Percentiles rank a stretch among this genome's conserved stretches.
phyloP scores from a whole-genome alignment of 768 basidiomycete genomes.

The Boletus tomentosulus region DNA sequence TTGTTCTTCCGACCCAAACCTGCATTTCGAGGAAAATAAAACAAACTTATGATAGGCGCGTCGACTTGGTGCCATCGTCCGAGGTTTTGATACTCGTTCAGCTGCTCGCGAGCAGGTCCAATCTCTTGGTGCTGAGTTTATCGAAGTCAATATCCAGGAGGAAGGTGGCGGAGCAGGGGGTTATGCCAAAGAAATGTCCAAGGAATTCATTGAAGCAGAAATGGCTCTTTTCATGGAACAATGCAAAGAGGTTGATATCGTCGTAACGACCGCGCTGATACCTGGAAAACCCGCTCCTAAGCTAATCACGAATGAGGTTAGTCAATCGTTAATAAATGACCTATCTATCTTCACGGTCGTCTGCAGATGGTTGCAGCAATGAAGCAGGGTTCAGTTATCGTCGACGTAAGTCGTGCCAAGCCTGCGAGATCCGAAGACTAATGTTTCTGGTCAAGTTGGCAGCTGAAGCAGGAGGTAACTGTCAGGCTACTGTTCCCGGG shows the following conservation, averaged over 20 bases:
- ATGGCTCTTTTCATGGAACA: conserved; percentile 88
- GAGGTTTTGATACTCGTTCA: conserved; percentile 82
- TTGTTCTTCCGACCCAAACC: conserved; percentile 14
- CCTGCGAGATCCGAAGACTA: conserved; percentile 6
- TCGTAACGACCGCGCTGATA: conserved; percentile 84
- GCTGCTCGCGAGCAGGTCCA: conserved; percentile 87
- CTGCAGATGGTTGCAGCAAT: conserved; percentile 76
- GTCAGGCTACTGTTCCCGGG: conserved; percentile 77
- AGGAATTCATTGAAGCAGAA: conserved; percentile 84
- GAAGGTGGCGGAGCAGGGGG: conserved; percentile 81
- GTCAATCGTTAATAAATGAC: neutral
- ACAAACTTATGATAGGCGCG: conserved; percentile 49
- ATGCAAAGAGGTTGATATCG: conserved; percentile 84
- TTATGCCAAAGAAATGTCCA: conserved; percentile 88
- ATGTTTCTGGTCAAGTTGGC: conserved; percentile 38
- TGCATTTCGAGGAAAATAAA: neutral
- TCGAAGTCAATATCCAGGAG: conserved; percentile 78
- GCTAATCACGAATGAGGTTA: conserved; percentile 66
- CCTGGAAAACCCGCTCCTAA: conserved; percentile 86
- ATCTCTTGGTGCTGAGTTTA: conserved; percentile 84
- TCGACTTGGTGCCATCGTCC: conserved; percentile 82
- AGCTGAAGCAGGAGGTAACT: conserved; percentile 88
- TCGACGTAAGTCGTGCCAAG: conserved; percentile 44
- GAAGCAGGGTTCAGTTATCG: conserved; percentile 88
- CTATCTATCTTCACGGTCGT: conserved; percentile 6